Base-by-base conservation (phyloP, 257 asterid species). In the Nicotiana otophora region DNA sequence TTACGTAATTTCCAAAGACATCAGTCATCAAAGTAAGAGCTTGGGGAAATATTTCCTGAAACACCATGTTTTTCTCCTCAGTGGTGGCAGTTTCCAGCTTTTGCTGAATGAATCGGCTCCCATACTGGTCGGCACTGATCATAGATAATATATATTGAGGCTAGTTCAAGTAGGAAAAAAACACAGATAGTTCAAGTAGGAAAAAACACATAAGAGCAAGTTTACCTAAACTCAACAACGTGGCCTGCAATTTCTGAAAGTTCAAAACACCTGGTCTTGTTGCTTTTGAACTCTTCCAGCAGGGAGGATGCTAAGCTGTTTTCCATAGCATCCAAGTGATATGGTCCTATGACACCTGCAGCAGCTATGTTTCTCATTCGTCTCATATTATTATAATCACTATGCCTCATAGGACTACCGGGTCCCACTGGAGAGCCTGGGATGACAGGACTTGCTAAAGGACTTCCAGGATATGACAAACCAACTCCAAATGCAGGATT, bases 31-130 rank as follows among this genome's bases (percentile, higher is more conserved):
- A 67, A 4, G 96, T 88, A 78, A 95, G 93, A 87, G 99, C 96
- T 70, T 94, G 96, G 78, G 98, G 98, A 75, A 88, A 88, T 34
- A 95, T 95, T 87, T 95, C 99, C 87, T 92, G 85, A 62, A 95
- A 95, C 79, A 95, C 97, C 96, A 94, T 95, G 91, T 86, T 89
- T 88, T 94, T 95, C 92, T 95, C 98, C 83, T 94, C 97, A 1
- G 84, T 62, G 17, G 97, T 94, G 66, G 99, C 97, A 84, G 97
- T 94, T 91, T 96, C 99, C 74, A 96, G 96, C 88, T 94, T 96
- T 70, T 96, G 99, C 82, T 96, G 99, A 84, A 96, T 96, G 88
- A 96, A 96, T 34, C 99, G 95, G 85, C 99, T 95, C 83, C 99
- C 99, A 87, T 95, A 95, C 81, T 95, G 99, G 83, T 95, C 99